A percentile compares a stretch with the other conserved stretches of the same genome.
phyloP scores from a whole-genome alignment of 306 rosid genomes.

The Purshia tridentata region DNA sequence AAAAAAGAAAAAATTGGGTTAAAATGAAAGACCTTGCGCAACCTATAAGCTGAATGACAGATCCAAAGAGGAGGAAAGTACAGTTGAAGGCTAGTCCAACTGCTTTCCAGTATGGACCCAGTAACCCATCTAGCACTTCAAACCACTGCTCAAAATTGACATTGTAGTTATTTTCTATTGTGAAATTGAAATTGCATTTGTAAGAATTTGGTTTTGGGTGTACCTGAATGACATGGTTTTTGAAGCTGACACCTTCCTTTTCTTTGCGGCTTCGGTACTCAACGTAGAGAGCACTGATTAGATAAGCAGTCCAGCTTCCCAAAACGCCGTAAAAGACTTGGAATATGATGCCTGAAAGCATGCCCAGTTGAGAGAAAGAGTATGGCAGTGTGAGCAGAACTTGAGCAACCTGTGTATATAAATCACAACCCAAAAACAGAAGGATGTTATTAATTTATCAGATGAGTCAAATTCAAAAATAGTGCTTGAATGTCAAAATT shows the following conservation, averaged over 20 bases:
- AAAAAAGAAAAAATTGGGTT: neutral
- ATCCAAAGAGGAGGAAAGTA: conserved; percentile 88
- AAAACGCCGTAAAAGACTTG: conserved; percentile 85
- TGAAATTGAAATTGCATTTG: neutral
- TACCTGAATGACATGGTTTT: conserved; percentile 98
- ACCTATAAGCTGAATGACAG: conserved; percentile 93
- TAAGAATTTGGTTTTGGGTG: conserved; percentile 11
- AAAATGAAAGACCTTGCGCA: conserved; percentile 73
- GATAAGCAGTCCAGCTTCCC: conserved; percentile 97
- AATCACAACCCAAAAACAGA: neutral
- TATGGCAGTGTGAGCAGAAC: conserved; percentile 85
- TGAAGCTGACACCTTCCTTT: conserved; percentile 87
- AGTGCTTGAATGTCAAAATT: neutral
- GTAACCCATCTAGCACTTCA: conserved; percentile 86
- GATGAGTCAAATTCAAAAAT: neutral
- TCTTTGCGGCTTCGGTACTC: conserved; percentile 85
- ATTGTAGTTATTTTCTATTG: too few species aligned
- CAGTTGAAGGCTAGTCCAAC: conserved; percentile 89
- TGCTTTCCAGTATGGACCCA: conserved; percentile 94
- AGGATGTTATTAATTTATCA: neutral
- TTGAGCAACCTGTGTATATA: conserved; percentile 77
- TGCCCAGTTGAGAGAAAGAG: conserved; percentile 88
- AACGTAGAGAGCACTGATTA: conserved; percentile 82
- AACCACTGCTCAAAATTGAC: conserved; percentile 62
- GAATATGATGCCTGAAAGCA: conserved; percentile 73